Conservation (phyloP, 2,329 filamentous ascomycete species). For the Juglanconis sp. region DNA sequence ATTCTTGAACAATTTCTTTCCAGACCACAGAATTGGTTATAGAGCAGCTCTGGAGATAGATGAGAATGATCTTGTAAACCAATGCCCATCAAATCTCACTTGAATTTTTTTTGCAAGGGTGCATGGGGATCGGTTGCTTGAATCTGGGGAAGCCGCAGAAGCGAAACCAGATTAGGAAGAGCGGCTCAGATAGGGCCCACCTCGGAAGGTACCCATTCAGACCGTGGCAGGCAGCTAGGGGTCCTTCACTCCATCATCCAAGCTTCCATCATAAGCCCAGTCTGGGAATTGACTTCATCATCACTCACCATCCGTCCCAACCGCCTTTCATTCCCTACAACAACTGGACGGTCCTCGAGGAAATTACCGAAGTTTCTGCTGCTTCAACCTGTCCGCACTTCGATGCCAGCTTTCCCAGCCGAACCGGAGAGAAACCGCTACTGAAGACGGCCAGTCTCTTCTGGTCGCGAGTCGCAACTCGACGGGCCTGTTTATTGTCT, state of each 20-base stretch:
- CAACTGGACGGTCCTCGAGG: neutral
- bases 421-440: conserved; percentile 1
- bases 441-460: conserved; percentile 6
- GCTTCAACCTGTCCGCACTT: too few relatives aligned
- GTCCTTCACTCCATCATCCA: conserved; percentile 4
- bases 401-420: neutral
- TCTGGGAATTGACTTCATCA: conserved; percentile 1
- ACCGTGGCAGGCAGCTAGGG: conserved; percentile 12
- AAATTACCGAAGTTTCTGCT: neutral
- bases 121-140: neutral
- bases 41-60: neutral
- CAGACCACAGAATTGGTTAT: neutral
- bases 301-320: neutral
- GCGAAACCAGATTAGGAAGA: neutral
- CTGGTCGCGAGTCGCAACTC: neutral
- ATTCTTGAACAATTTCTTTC: neutral
- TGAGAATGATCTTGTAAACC: neutral
- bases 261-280: conserved; percentile 1
- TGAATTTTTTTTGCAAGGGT: conserved; percentile 9
- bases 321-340: neutral
- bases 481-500: neutral
- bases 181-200: neutral
- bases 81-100: neutral
- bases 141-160: conserved; percentile 12
- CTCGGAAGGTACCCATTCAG: neutral